phyloP scores from a whole-genome alignment of 1,139 yeast genomes.

The Arxiozyma telluris region DNA sequence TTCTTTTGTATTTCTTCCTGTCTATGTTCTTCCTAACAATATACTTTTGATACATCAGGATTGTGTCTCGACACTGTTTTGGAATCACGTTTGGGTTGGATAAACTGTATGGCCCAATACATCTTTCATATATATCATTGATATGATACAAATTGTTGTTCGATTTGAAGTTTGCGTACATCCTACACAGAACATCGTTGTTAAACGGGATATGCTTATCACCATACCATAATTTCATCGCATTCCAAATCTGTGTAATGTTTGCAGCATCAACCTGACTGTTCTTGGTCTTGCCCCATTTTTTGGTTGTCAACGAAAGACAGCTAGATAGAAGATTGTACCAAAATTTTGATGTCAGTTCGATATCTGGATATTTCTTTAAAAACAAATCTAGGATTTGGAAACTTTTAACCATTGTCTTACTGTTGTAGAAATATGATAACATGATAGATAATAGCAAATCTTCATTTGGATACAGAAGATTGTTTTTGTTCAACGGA shows the following conservation, averaged over 20 bases:
- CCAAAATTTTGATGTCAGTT: constrained; percentile 21
- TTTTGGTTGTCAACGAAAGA: neutral
- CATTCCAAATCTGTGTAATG: constrained; percentile 11
- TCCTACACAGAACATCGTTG: constrained; percentile 9
- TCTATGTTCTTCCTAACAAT: constrained; percentile 15
- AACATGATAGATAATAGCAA: constrained; percentile 18
- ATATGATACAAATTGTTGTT: constrained; percentile 16
- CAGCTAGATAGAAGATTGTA: constrained; percentile 12
- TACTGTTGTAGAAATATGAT: constrained; percentile 14
- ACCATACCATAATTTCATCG: constrained; percentile 19
- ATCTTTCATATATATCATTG: constrained; percentile 14
- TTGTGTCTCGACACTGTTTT: constrained; percentile 9
- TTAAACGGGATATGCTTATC: constrained; percentile 14
- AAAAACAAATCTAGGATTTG: constrained; percentile 16
- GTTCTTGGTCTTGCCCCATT: too few relatives aligned
- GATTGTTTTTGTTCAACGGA: neutral
- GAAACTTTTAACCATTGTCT: constrained; percentile 13
- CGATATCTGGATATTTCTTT: constrained; percentile 15
- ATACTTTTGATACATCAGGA: constrained; percentile 16
- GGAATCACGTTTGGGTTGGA: neutral
- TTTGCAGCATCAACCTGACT: neutral
- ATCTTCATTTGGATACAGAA: constrained; percentile 13
- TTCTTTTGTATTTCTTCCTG: constrained; percentile 10
- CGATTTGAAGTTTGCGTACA: constrained; percentile 7
- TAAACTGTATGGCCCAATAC: constrained; percentile 13